Evolutionary conservation across 208 protist genomes (phyloP), one percentile per base, ranked within the genome.

Genomic region (Acanthamoeba lenticulata): DNA sequence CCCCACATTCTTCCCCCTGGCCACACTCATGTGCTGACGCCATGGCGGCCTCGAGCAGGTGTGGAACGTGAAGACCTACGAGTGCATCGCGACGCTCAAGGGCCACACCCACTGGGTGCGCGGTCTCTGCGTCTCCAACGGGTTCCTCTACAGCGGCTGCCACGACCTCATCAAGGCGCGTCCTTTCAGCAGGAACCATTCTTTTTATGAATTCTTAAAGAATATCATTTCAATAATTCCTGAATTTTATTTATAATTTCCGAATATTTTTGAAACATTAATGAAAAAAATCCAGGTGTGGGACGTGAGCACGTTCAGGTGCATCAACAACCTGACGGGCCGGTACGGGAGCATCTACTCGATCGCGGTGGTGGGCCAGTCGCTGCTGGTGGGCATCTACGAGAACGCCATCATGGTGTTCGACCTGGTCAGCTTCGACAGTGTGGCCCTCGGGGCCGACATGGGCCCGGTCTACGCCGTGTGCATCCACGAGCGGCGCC

Each of bases 21-120:
- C n/a, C n/a, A n/a, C n/a, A n/a, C n/a, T n/a, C n/a, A n/a, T n/a
- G n/a, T n/a, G n/a, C n/a, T n/a, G n/a, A n/a, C n/a, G n/a, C n/a
- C n/a, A n/a, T 65, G 57, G 24, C 24, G 19, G 57, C 57, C 57
- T n/a, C 57, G 19, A 65, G 19, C 36, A 89, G 79, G 79, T 89
- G 21, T 92, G 86, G 86, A 52, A 92, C 60, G 86, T 92, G 40
- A 72, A 65, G 13, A 74, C 49, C 13, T 92, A 74, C 21, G 44
- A 45, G 27, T 92, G 86, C 86, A 74, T 77, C 34, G 55, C 47
- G 2, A 92, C 86, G 40, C 44, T 92, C 36, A 92, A 92, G 57
- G 86, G 86, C 5, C 86, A 92, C 57, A 92, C 36, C 86, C 86
- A 92, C 44, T 92, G 86, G 86, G 86, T 92, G 55, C 86, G 86